Conservation (phyloP, 192 early-diverging fungal genomes). For the Coemansia sp. region DNA sequence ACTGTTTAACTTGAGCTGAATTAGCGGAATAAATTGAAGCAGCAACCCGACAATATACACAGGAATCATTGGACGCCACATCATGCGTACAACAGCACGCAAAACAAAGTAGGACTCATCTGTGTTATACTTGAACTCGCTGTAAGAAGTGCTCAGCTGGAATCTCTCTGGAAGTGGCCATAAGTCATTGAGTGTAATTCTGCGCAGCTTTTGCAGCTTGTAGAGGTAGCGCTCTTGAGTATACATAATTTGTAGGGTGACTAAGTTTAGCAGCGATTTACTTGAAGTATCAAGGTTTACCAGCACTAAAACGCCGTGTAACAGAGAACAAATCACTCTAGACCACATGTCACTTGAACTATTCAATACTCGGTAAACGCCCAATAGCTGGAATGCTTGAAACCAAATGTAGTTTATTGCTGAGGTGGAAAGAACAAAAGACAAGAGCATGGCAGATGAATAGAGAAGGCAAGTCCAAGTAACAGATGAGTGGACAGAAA, state of each 20-base stretch:
- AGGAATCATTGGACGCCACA: conserved; percentile 35
- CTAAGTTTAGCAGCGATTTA: not conserved
- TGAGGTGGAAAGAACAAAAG: not conserved
- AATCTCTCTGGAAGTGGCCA: conserved; percentile 6
- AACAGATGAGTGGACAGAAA: not conserved
- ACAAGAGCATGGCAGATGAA: not conserved
- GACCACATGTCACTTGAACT: not conserved
- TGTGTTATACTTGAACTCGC: conserved; percentile 29
- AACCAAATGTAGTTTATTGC: not conserved
- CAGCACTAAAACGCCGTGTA: not conserved
- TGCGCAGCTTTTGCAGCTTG: not conserved
- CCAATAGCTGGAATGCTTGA: not conserved
- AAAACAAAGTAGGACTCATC: conserved; percentile 33
- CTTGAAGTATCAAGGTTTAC: not conserved
- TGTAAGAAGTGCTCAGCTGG: not conserved
- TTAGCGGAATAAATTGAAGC: conserved; percentile 6
- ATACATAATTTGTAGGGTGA: not conserved
- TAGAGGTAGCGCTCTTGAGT: conserved; percentile 20
- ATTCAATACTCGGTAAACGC: not conserved
- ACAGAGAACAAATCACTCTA: not conserved
- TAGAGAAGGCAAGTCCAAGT: not conserved
- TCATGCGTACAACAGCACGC: conserved; percentile 27
- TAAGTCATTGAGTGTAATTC: conserved; percentile 23
- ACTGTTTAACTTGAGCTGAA: not conserved
- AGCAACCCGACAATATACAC: conserved; percentile 19